Conservation (phyloP, 225 moss, liverwort and hornwort species). For the Marchantia polymorpha region DNA sequence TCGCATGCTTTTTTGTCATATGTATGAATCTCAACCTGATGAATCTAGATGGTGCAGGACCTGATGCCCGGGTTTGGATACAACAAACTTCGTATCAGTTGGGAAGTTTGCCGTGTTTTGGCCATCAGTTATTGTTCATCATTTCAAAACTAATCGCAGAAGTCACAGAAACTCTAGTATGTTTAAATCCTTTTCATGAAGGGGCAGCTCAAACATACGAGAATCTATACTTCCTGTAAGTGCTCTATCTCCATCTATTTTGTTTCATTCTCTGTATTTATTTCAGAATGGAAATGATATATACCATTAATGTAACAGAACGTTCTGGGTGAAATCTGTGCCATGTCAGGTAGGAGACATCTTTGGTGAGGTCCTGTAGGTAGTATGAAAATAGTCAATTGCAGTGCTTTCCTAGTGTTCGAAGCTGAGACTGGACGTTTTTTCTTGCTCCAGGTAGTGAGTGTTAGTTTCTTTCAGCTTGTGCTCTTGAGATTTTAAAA, state of each 20-base stretch:
- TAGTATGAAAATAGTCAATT: not conserved
- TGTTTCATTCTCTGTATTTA: not conserved
- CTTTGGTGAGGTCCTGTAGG: not conserved
- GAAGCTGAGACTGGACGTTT: not conserved
- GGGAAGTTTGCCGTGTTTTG: conserved; percentile 28
- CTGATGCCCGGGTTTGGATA: conserved; percentile 29
- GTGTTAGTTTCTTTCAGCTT: not conserved
- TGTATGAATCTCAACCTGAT: not conserved
- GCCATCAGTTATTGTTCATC: conserved; percentile 30
- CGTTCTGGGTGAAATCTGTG: not conserved
- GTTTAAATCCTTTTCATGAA: conserved; percentile 39
- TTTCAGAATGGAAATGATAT: not conserved
- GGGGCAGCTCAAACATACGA: conserved; percentile 48
- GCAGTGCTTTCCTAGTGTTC: not conserved
- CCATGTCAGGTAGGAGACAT: not conserved
- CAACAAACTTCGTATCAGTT: conserved; percentile 31
- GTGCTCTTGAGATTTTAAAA: not conserved
- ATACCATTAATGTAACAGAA: not conserved
- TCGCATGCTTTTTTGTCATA: not conserved
- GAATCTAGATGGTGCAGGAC: conserved; percentile 4
- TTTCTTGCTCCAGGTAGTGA: not conserved
- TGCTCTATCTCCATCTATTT: not conserved
- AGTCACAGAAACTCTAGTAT: conserved; percentile 32
- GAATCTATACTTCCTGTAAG: conserved; percentile 43
- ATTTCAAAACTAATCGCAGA: conserved; percentile 30